These are phyloP conservation scores for Vitis hybrid DNA, from an alignment of 177 flowering plant genomes.

Conservation along the genomic window DNA sequence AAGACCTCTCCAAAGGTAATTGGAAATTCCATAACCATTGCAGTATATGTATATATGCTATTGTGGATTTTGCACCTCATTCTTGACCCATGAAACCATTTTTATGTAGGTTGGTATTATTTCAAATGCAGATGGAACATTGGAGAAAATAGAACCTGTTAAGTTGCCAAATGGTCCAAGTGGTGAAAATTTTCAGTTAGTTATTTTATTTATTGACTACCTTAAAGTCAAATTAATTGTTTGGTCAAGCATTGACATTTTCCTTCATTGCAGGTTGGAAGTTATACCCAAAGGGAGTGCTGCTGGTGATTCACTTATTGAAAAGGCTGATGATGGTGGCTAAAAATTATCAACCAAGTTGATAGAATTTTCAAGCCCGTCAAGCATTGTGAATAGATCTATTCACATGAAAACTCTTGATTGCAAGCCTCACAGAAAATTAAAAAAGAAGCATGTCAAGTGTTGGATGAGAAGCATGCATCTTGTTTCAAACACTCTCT, in stretches of 20 bases:
- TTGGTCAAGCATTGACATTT: no score
- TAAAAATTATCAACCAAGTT: neutral
- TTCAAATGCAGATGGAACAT: slow-evolving; percentile 6
- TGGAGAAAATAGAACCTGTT: slow-evolving; percentile 6
- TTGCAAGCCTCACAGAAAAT: slow-evolving; percentile 10
- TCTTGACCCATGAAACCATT: slow-evolving; percentile 4
- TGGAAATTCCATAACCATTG: neutral
- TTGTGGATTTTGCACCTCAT: neutral
- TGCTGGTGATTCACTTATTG: slow-evolving; percentile 7
- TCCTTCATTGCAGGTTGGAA: slow-evolving; percentile 18
- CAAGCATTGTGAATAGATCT: slow-evolving; percentile 9
- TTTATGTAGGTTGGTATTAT: slow-evolving; percentile 19
- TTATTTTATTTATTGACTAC: neutral
- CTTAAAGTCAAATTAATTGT: neutral
- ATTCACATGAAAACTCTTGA: slow-evolving; percentile 14
- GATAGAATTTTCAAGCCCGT: slow-evolving; percentile 8
- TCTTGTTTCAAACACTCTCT: slow-evolving; percentile 39
- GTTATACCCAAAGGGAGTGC: slow-evolving; percentile 11
- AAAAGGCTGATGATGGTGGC: slow-evolving; percentile 9
- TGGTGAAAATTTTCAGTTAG: slow-evolving; percentile 19
- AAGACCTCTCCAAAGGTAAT: slow-evolving; percentile 28
- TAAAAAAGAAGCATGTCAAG: slow-evolving; percentile 50
- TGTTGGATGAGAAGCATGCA: slow-evolving; percentile 24
- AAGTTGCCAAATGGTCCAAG: slow-evolving; percentile 12
- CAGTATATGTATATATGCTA: neutral